A percentile compares a stretch with the other conserved stretches of the same genome.
phyloP scores from a whole-genome alignment of 164 flowering plant species.

The Umbellularia californica region DNA sequence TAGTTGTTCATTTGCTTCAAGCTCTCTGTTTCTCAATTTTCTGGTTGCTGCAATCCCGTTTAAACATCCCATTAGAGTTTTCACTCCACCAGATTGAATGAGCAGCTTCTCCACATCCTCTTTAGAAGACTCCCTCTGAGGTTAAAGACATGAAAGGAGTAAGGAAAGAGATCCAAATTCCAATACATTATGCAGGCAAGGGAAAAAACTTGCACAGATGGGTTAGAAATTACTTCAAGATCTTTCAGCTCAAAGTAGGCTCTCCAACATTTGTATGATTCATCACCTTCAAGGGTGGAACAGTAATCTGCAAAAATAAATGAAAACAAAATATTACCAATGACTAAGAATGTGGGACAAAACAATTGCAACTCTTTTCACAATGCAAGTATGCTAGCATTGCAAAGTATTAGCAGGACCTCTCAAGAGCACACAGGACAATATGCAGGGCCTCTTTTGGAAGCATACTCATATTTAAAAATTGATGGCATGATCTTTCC shows the following conservation, averaged over 20 bases:
- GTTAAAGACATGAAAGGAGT: not conserved
- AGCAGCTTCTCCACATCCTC: slow-evolving; percentile 64
- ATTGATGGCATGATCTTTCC: no score
- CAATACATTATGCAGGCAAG: not conserved
- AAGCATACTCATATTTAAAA: no score
- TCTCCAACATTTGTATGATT: slow-evolving; percentile 73
- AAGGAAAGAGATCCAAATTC: not conserved
- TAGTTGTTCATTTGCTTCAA: slow-evolving; percentile 2
- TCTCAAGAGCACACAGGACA: no score
- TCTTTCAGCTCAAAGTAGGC: slow-evolving; percentile 84
- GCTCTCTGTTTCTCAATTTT: slow-evolving; percentile 18
- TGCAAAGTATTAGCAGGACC: no score
- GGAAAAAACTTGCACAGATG: not conserved
- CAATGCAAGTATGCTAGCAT: no score
- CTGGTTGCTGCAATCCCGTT: slow-evolving; percentile 47
- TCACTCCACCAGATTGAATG: slow-evolving; percentile 53
- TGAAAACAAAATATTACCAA: not conserved
- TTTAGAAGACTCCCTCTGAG: slow-evolving; percentile 53
- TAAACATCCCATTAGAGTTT: slow-evolving; percentile 53
- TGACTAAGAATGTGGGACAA: not conserved
- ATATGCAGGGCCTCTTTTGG: no score
- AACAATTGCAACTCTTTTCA: not conserved
- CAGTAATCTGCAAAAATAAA: slow-evolving; percentile 61
- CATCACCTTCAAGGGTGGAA: slow-evolving; percentile 79
- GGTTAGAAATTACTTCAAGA: slow-evolving; percentile 56